A percentile compares a stretch with the other conserved stretches of the same genome.
Conservation (phyloP, 2,329 filamentous ascomycete species). For the Orbilia brochopaga region DNA sequence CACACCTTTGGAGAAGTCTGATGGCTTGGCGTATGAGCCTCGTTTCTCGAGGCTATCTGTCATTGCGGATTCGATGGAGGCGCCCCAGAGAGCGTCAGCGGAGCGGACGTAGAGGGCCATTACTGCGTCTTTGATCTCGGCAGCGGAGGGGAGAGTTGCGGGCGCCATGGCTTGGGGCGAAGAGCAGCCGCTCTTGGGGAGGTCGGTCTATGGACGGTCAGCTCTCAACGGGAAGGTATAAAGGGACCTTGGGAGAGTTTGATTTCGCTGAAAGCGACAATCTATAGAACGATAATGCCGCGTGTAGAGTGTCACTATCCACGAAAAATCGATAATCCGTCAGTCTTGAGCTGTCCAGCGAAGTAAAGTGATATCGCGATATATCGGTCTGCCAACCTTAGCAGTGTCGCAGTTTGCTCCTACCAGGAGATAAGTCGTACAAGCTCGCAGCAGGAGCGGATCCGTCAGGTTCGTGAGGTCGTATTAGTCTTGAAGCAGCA, state of each 20-base stretch:
- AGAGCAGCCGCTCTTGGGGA: slow-evolving; percentile 29
- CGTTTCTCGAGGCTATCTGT: slow-evolving; percentile 29
- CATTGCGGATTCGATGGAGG: slow-evolving; percentile 26
- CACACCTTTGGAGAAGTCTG: slow-evolving; percentile 64
- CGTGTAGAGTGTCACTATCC: background rate
- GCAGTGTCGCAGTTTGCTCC: background rate
- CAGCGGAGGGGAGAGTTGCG: slow-evolving; percentile 18
- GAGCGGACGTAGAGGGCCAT: slow-evolving; percentile 32
- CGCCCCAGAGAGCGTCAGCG: slow-evolving; percentile 16
- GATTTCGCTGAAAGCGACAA: background rate
- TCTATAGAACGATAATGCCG: background rate
- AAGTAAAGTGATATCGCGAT: background rate
- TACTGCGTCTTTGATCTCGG: slow-evolving; percentile 30
- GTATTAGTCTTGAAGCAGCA: slow-evolving; percentile 2
- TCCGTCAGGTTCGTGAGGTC: background rate
- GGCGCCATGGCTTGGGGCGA: slow-evolving; percentile 33
- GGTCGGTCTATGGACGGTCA: slow-evolving; percentile 31
- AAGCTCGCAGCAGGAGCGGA: background rate
- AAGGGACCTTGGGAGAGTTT: slow-evolving; percentile 8
- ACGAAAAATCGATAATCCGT: background rate
- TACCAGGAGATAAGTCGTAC: background rate
- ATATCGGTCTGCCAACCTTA: background rate
- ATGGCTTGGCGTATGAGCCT: slow-evolving; percentile 51
- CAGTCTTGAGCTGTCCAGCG: background rate
- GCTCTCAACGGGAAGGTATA: slow-evolving; percentile 9